A percentile compares a stretch with the other conserved stretches of the same genome.
Evolutionary conservation across 352 stramenopile species (phyloP).

Genomic region (Globisporangium spiculum): DNA sequence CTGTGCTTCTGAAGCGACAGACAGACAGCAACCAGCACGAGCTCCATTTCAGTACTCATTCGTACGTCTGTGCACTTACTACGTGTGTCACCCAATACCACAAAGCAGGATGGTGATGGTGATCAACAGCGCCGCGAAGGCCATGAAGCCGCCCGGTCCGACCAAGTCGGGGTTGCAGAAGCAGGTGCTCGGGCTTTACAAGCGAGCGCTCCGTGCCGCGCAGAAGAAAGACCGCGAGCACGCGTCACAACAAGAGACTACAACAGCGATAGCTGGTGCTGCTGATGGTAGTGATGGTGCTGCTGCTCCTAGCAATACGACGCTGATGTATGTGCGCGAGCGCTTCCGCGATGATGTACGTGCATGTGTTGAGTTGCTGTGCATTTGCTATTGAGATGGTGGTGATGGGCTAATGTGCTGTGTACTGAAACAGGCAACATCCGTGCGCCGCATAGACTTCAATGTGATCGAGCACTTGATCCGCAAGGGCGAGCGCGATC

Average conservation of each 20-base stretch:
- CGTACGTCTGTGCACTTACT: background rate
- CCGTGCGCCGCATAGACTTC: conserved; percentile 73
- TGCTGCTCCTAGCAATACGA: conserved; percentile 14
- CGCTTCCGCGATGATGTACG: conserved; percentile 75
- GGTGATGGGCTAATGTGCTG: background rate
- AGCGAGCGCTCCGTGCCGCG: conserved; percentile 52
- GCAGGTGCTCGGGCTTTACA: conserved; percentile 75
- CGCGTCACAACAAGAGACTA: conserved; percentile 8
- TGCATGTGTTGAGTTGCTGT: background rate
- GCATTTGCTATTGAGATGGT: background rate
- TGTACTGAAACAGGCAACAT: conserved; percentile 29
- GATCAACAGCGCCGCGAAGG: conserved; percentile 20
- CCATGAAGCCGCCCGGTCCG: conserved; percentile 6
- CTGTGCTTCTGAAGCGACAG: background rate
- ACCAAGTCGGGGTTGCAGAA: conserved; percentile 74
- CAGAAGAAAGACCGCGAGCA: conserved; percentile 50
- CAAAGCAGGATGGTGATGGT: conserved; percentile 11
- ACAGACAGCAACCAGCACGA: background rate
- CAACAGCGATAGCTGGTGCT: background rate
- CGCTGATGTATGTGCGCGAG: conserved; percentile 61
- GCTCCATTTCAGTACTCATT: background rate
- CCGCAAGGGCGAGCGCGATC: conserved; percentile 78
- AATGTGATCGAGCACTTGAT: conserved; percentile 82
- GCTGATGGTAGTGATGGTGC: background rate
- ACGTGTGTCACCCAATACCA: background rate